These are phyloP conservation scores for Malus hybrid DNA, from an alignment of 331 rosid species.

Conservation along the genomic window DNA sequence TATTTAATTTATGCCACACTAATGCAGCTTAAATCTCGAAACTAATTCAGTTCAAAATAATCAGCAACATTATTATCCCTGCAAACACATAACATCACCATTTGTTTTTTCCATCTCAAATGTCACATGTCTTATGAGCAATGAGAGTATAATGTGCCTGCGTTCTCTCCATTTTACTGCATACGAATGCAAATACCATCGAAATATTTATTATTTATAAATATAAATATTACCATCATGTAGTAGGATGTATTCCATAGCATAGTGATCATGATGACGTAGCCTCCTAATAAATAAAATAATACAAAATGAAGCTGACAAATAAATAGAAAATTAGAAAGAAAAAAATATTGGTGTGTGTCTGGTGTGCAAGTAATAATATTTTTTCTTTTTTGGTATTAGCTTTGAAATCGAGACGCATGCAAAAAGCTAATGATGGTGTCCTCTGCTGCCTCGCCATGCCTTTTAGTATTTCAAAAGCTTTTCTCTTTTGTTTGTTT, in stretches of 20 bases:
- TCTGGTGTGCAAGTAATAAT: neutral
- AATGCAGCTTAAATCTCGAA: too few relatives aligned
- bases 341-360: neutral
- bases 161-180: neutral
- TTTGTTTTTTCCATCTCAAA: conserved; percentile 1
- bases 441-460: conserved; percentile 64
- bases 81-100: conserved; percentile 12
- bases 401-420: conserved; percentile 66
- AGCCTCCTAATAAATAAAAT: neutral
- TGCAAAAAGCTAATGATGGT: conserved; percentile 85
- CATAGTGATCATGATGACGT: conserved; percentile 21
- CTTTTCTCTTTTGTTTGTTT: conserved; percentile 9
- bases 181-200: neutral
- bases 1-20: too few relatives aligned
- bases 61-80: neutral
- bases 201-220: too few relatives aligned
- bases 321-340: neutral
- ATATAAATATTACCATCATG: too few relatives aligned
- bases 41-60: too few relatives aligned
- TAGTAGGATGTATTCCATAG: neutral
- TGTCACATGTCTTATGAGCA: conserved; percentile 21
- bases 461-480: conserved; percentile 54
- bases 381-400: neutral
- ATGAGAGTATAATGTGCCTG: conserved; percentile 1
- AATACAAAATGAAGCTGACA: too few relatives aligned